Evolutionary conservation across 805 yeast genomes (phyloP).

Genomic region (Spathaspora passalidarum): DNA sequence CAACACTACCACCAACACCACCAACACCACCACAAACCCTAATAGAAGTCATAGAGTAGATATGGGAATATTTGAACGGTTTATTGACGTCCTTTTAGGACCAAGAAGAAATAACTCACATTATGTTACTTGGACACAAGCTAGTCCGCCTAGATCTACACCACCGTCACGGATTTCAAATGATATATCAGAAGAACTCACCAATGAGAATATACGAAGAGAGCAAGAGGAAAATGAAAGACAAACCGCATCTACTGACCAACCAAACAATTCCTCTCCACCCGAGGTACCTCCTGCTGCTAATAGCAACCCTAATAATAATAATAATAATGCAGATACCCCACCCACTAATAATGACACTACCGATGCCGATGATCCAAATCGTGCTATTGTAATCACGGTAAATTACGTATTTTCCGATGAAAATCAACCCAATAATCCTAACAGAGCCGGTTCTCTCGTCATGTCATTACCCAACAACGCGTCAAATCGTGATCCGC

Average conservation of each 20-base stretch:
- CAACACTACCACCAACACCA: neutral
- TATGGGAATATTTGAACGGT: conserved; percentile 21
- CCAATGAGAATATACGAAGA: neutral
- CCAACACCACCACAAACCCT: conserved; percentile 1
- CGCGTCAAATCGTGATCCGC: conserved; percentile 56
- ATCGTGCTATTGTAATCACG: conserved; percentile 37
- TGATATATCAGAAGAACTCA: neutral
- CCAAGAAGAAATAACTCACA: conserved; percentile 1
- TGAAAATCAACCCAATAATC: conserved; percentile 33
- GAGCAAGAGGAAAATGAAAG: neutral
- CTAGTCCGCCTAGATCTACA: neutral
- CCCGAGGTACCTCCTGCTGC: conserved; percentile 3
- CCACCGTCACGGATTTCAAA: neutral
- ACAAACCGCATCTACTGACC: neutral
- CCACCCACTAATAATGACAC: neutral
- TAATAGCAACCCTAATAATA: neutral
- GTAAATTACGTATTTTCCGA: conserved; percentile 43
- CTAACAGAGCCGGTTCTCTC: conserved; percentile 53
- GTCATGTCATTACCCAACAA: conserved; percentile 67
- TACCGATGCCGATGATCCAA: conserved; percentile 14
- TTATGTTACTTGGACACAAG: neutral
- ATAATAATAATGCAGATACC: neutral
- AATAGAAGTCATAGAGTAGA: conserved; percentile 6
- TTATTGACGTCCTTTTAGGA: conserved; percentile 21
- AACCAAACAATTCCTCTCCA: neutral